Conservation (phyloP, 176 grass and related monocot species). For the Urochloa ruziziensis region DNA sequence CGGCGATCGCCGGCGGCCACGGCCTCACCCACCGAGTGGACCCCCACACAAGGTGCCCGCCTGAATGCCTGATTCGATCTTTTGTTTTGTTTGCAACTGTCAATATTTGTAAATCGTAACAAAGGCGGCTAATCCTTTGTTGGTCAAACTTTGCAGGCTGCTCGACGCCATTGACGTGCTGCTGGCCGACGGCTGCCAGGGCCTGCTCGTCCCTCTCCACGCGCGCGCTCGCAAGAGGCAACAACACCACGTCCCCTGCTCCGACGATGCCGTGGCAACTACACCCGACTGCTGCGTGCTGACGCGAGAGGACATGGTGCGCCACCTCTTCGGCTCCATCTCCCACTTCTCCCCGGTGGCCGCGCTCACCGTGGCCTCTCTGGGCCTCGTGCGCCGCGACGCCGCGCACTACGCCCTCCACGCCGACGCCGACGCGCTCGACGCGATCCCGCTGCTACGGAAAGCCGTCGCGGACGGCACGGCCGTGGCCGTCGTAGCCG, state of each 20-base stretch:
- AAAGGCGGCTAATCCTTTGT: neutral
- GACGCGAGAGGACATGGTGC: slow-evolving; percentile 77
- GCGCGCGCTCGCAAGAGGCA: slow-evolving; percentile 35
- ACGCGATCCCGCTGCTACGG: slow-evolving; percentile 47
- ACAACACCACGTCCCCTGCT: neutral
- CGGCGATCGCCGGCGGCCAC: neutral
- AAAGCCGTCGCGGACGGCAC: slow-evolving; percentile 35
- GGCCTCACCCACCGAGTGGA: slow-evolving; percentile 53
- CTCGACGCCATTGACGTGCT: slow-evolving; percentile 70
- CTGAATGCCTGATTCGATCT: too few species aligned
- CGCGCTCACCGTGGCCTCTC: slow-evolving; percentile 48
- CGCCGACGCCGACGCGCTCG: slow-evolving; percentile 44
- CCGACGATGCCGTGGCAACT: neutral
- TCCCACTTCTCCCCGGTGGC: slow-evolving; percentile 47
- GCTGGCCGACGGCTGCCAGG: slow-evolving; percentile 43
- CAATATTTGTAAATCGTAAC: neutral
- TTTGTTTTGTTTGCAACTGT: slow-evolving; percentile 4
- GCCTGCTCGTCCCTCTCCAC: slow-evolving; percentile 49
- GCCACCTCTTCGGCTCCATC: slow-evolving; percentile 79
- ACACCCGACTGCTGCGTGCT: slow-evolving; percentile 51
- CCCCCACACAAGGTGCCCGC: slow-evolving; percentile 47
- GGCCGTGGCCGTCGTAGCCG: slow-evolving; percentile 61
- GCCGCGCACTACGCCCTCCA: slow-evolving; percentile 47
- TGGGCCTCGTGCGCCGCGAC: slow-evolving; percentile 55
- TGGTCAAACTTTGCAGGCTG: slow-evolving; percentile 51